A percentile compares a stretch with the other conserved stretches of the same genome.
Conservation (phyloP, 164 flowering plant species). For the Chimonanthus praecox region DNA sequence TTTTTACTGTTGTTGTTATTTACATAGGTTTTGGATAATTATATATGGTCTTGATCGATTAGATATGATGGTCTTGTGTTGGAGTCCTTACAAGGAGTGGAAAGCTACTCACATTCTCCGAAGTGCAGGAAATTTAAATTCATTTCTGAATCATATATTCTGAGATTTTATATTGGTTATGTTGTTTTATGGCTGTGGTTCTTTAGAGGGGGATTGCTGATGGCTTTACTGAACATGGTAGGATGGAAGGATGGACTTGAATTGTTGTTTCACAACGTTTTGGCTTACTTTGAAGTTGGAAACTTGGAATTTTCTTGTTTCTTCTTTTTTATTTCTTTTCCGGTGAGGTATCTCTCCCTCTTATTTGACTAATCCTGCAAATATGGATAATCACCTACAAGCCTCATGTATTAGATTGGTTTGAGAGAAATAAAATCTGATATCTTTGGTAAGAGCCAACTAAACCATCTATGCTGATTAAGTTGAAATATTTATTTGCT, state of each 20-base stretch:
- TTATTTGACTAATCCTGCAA: too few relatives aligned
- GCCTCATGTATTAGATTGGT: too few relatives aligned
- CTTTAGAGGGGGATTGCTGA: neutral
- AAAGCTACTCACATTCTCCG: too few relatives aligned
- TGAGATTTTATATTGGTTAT: neutral
- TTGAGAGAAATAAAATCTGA: too few relatives aligned
- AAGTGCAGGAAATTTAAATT: neutral
- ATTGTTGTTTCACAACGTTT: neutral
- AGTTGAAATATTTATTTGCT: too few relatives aligned
- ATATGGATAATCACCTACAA: too few relatives aligned
- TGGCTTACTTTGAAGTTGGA: too few relatives aligned
- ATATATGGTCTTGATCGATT: neutral
- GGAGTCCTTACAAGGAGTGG: neutral
- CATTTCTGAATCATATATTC: neutral
- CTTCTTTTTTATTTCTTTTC: too few relatives aligned
- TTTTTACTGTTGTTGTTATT: neutral
- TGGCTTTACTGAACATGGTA: neutral
- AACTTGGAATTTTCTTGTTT: too few relatives aligned
- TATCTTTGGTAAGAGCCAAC: too few relatives aligned
- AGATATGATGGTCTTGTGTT: neutral
- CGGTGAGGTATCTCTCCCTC: too few relatives aligned
- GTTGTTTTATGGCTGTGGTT: neutral
- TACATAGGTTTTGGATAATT: neutral
- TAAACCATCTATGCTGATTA: too few relatives aligned
- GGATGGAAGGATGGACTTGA: neutral